A percentile compares a stretch with the other conserved stretches of the same genome.
These are phyloP conservation scores for Boletus sp. DNA, from an alignment of 768 basidiomycete genomes.

Conservation along the genomic window DNA sequence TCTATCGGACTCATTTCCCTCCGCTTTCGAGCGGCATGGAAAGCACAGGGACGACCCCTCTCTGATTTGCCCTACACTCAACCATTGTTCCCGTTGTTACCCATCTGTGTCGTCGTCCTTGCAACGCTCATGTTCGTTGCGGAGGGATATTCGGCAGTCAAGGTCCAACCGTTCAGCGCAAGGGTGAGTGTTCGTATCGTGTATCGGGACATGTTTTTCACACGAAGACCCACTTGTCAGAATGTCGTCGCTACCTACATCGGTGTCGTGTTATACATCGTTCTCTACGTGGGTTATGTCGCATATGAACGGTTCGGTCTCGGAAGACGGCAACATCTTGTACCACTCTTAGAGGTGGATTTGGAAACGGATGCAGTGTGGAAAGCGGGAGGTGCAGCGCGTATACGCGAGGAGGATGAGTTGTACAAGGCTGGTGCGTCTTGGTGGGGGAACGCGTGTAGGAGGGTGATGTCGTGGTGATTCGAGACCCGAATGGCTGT, in stretches of 20 bases:
- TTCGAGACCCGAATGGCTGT: not conserved
- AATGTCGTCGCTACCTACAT: constrained; percentile 58
- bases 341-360: constrained; percentile 45
- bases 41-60: constrained; percentile 47
- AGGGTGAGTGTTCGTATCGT: constrained; percentile 31
- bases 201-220: not conserved
- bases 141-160: constrained; percentile 51
- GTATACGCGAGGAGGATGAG: constrained; percentile 34
- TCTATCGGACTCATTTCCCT: constrained; percentile 54
- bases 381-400: constrained; percentile 43
- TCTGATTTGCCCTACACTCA: constrained; percentile 59
- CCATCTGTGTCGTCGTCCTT: constrained; percentile 48
- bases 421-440: not conserved
- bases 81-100: constrained; percentile 53
- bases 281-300: constrained; percentile 45
- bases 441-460: not conserved
- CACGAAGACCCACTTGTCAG: constrained; percentile 20
- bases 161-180: constrained; percentile 42
- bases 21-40: constrained; percentile 64
- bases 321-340: constrained; percentile 34
- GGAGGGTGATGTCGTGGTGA: not conserved
- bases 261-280: constrained; percentile 46
- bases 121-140: constrained; percentile 53
- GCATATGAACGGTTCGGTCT: constrained; percentile 38
- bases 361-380: constrained; percentile 56